These are phyloP conservation scores for Acer campestre DNA, from an alignment of 345 rosid genomes.

Conservation along the genomic window DNA sequence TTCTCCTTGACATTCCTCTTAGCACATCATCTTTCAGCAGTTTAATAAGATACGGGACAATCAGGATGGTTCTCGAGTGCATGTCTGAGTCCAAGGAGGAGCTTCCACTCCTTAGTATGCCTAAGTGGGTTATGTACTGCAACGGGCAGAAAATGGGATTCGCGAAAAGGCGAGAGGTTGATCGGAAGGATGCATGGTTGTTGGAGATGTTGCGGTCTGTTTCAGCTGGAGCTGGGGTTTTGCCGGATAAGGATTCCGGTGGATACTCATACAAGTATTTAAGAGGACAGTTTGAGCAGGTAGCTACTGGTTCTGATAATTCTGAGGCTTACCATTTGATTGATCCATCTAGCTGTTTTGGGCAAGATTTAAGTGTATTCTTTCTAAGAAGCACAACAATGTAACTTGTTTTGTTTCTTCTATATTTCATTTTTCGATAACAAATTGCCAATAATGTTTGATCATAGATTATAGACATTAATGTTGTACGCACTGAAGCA, in stretches of 20 bases:
- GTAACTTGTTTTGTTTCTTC: not conserved
- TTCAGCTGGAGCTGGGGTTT: conserved; percentile 25
- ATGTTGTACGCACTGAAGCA: not conserved
- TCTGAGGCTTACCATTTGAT: conserved; percentile 27
- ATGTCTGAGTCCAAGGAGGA: not conserved
- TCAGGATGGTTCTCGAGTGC: conserved; percentile 17
- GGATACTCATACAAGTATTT: conserved; percentile 29
- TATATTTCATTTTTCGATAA: not conserved
- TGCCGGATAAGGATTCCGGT: conserved; percentile 14
- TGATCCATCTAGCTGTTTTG: conserved; percentile 18
- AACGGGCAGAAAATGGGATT: conserved; percentile 29
- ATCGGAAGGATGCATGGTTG: conserved; percentile 18
- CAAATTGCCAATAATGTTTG: not conserved
- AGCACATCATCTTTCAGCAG: conserved; percentile 11
- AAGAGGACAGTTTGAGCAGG: conserved; percentile 33
- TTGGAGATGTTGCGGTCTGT: conserved; percentile 24
- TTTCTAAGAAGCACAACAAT: conserved; percentile 13
- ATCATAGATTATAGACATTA: not conserved
- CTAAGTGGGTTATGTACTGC: conserved; percentile 24
- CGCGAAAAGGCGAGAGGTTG: conserved; percentile 11
- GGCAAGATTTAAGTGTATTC: conserved; percentile 24
- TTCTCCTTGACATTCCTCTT: conserved; percentile 21
- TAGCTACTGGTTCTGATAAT: conserved; percentile 14
- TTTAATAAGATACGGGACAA: not conserved
- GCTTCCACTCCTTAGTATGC: not conserved